phyloP scores from a whole-genome alignment of 176 grass and related monocot species.

The Cenchrus americanus region DNA sequence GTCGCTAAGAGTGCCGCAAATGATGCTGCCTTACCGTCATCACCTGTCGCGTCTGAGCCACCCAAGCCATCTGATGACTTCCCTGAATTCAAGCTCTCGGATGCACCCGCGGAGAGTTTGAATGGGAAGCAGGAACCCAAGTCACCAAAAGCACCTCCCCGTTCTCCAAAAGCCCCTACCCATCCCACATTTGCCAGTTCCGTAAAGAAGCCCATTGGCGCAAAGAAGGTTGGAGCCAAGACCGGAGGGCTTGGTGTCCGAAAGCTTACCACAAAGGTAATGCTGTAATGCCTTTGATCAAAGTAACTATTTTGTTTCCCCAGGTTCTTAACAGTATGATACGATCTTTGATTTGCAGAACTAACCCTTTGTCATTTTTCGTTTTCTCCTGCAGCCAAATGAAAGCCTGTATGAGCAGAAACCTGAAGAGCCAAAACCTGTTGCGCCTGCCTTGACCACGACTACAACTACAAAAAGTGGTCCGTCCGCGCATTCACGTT shows the following conservation, averaged over 20 bases:
- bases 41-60: conserved; percentile 52
- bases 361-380: neutral
- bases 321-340: neutral
- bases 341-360: neutral
- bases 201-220: conserved; percentile 72
- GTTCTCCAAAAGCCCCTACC: conserved; percentile 56
- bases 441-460: conserved; percentile 43
- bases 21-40: conserved; percentile 51
- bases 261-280: conserved; percentile 83
- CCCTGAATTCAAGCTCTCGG: conserved; percentile 66
- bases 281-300: no score
- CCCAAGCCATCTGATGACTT: conserved; percentile 43
- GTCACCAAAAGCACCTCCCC: conserved; percentile 53
- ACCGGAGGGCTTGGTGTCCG: conserved; percentile 81
- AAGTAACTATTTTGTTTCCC: neutral
- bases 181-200: conserved; percentile 56
- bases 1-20: conserved; percentile 57
- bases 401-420: conserved; percentile 91
- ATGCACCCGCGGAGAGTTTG: conserved; percentile 45
- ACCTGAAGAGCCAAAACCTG: conserved; percentile 77
- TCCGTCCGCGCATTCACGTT: conserved; percentile 65
- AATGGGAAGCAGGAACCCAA: conserved; percentile 62
- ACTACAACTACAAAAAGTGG: conserved; percentile 38
- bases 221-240: conserved; percentile 74
- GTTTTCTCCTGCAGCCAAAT: conserved; percentile 58